Base-by-base conservation (phyloP, 176 grass and related monocot genomes). In the Ensete ventricosum region DNA sequence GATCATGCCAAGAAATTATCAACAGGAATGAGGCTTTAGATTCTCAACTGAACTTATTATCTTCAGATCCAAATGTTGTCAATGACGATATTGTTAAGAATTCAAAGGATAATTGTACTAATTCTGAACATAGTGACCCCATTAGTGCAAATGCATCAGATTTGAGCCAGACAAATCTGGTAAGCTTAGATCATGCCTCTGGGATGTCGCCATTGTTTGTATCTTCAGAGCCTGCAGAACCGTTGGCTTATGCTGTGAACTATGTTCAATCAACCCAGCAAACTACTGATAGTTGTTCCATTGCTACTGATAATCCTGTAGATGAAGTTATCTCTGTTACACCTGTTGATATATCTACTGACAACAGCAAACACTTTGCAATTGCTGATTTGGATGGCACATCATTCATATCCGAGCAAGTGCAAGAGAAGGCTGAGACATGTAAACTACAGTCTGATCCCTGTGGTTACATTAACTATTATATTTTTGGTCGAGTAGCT, bases 401-500 rank as follows among this genome's bases (percentile, higher is more conserved):
- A 73, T 59, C 71, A 52, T 50, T 76, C 70, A 70, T 67, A 27
- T 52, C 65, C 25, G 71, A 77, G 55, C 75, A 62, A 53, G 71
- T 73, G 55, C 75, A 62, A 53, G 81, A 83, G 80, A 87, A 85
- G 77, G 60, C 11, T 83, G 76, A 67, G 19, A 77, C 79, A 50
- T 72, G 34, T 53, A 77, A 53, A 69, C 68, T 86, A n/a, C 23
- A 72, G 80, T 89, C 77, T 78, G 83, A 89, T 53, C 80, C 67
- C 76, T 64, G 54, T 75, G 69, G 71, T 71, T 99, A 99, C 74
- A 81, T 85, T 71, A 99, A 99, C 78, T 82, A 81, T 67, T 99
- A 94, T 71, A 87, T 86, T 89, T 99, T 99, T 53, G 96, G 96
- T 82, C 90, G 82, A 73, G 84, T 95, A 87, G 88, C 96, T 80